Evolutionary conservation across 257 asterid genomes (phyloP).

Genomic region (Schizonepeta tenuifolia): DNA sequence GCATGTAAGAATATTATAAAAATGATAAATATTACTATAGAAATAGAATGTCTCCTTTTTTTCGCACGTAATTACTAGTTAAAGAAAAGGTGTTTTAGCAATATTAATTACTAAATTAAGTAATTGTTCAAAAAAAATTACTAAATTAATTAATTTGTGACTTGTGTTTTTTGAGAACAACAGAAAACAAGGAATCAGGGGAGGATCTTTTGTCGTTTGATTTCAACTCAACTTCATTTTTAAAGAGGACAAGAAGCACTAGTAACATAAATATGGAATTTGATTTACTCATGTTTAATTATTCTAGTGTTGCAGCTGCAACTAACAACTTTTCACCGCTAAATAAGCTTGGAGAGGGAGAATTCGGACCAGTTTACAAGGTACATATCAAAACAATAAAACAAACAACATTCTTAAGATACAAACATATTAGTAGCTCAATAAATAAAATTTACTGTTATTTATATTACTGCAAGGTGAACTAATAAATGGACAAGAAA

Average conservation of each 20-base stretch:
- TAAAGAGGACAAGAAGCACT: background rate
- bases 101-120: too few relatives aligned
- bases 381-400: constrained; percentile 2
- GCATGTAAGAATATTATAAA: too few relatives aligned
- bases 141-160: too few relatives aligned
- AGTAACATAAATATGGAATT: constrained; percentile 25
- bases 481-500: constrained; percentile 17
- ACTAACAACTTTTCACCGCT: constrained; percentile 45
- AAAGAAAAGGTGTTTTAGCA: too few relatives aligned
- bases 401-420: background rate
- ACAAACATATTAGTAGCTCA: too few relatives aligned
- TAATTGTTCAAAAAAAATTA: too few relatives aligned
- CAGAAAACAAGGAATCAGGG: constrained; percentile 38
- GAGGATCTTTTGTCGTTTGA: constrained; percentile 47
- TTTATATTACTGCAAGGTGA: too few relatives aligned
- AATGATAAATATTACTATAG: too few relatives aligned
- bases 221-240: constrained; percentile 17
- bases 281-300: constrained; percentile 49
- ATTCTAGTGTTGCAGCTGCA: constrained; percentile 49
- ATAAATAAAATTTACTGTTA: too few relatives aligned
- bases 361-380: constrained; percentile 66
- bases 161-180: constrained; percentile 18
- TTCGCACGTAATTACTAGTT: too few relatives aligned
- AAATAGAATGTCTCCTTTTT: too few relatives aligned
- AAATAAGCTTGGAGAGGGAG: constrained; percentile 60